Evolutionary conservation across 306 rosid genomes (phyloP), one percentile per base, ranked within the genome.

Genomic region (Luffa aegyptiaca): DNA sequence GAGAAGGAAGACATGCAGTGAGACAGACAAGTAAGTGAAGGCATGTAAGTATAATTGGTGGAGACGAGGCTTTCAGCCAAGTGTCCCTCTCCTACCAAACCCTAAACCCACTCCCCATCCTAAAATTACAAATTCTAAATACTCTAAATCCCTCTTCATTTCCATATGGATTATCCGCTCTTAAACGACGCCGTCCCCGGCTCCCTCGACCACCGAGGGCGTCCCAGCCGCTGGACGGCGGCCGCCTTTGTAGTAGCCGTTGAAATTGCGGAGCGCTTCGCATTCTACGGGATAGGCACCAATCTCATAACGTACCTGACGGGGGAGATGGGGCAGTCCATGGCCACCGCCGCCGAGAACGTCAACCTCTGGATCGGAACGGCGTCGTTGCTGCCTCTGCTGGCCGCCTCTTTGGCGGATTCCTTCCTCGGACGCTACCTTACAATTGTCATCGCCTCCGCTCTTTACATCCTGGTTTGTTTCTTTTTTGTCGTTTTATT

Each of bases 241-340:
- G 72, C 72, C 12, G 72, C 21, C 9, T 3, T 65, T 10, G 14
- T 65, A 14, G 6, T 45, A 65, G 86, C 81, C 1, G 90, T 82
- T 71, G 90, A 85, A 69, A 56, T 87, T 44, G 90, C 87, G 39
- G 90, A 87, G 88, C 58, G 86, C 80, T 87, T 82, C 10, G 86
- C 90, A 0, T 87, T 77, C 73, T 73, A 46, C 36, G 90, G 88
- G 33, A 73, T 87, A n/a, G 51, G 68, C 59, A 20, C 80, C 44
- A 87, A 87, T 78, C 76, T 87, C 2, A 82, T 87, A 46, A 82
- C 72, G 31, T 87, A 64, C 14, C 58, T 87, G 82, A 87, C 88
- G 0, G 84, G 82, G 31, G 77, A 66, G 18, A 80, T 87, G 46
- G 88, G 86, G 12, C 86, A 84, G 83, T 84, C 90, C 11, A 87